Conservation (phyloP, 2,329 filamentous ascomycete species). For the Ascochyta pisi region DNA sequence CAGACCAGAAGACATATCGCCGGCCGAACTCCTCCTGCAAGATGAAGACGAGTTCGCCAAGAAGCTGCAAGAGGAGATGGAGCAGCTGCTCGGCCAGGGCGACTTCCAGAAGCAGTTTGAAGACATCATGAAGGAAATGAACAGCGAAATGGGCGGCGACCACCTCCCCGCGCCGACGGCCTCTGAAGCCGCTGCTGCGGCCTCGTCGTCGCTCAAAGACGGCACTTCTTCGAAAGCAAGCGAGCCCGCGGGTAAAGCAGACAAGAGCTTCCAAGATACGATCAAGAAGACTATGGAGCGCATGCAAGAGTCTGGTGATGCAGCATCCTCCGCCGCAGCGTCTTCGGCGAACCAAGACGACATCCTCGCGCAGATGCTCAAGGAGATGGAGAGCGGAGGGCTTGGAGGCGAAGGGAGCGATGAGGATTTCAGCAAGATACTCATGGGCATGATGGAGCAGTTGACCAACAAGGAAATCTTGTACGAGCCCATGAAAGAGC, state of each 20-base stretch:
- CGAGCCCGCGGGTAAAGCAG: slow-evolving; percentile 48
- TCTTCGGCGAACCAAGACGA: slow-evolving; percentile 69
- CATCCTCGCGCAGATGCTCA: slow-evolving; percentile 89
- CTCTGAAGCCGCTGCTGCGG: slow-evolving; percentile 32
- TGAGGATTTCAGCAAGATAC: slow-evolving; percentile 91
- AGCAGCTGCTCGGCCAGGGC: slow-evolving; percentile 74
- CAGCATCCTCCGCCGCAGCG: slow-evolving; percentile 78
- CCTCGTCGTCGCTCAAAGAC: slow-evolving; percentile 32
- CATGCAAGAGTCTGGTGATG: slow-evolving; percentile 87
- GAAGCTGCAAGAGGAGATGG: slow-evolving; percentile 90
- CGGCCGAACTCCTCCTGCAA: slow-evolving; percentile 39
- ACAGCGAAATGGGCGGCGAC: slow-evolving; percentile 45
- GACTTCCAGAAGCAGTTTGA: slow-evolving; percentile 83
- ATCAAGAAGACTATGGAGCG: slow-evolving; percentile 95
- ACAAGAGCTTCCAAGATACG: slow-evolving; percentile 85
- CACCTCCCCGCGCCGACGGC: slow-evolving; percentile 20
- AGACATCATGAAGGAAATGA: slow-evolving; percentile 75
- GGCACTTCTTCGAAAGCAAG: slow-evolving; percentile 13
- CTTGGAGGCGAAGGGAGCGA: slow-evolving; percentile 64
- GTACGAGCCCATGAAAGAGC: slow-evolving; percentile 98
- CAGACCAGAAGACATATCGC: slow-evolving; percentile 43
- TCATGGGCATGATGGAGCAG: slow-evolving; percentile 99
- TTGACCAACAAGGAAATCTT: slow-evolving; percentile 97
- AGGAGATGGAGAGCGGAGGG: slow-evolving; percentile 76
- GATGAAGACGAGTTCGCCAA: slow-evolving; percentile 77